Conservation (phyloP, 495 filamentous ascomycete species). For the Friedmanniomyces simplex region DNA sequence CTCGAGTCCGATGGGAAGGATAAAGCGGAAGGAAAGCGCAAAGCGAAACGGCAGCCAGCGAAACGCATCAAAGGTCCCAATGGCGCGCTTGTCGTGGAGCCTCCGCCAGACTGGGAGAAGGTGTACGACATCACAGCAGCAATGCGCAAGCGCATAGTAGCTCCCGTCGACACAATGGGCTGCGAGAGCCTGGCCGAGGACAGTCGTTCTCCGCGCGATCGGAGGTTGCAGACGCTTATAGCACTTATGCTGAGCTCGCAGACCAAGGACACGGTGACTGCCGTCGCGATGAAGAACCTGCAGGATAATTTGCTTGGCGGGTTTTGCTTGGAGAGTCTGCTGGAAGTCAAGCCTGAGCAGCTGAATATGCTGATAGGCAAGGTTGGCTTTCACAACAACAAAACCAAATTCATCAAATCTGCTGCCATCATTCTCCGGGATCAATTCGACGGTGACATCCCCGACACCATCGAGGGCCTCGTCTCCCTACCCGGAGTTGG, state of each 20-base stretch:
- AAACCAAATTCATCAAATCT: constrained; percentile 80
- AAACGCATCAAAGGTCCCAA: constrained; percentile 49
- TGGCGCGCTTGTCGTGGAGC: constrained; percentile 45
- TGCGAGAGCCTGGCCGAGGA: constrained; percentile 66
- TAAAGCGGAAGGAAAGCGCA: constrained; percentile 26
- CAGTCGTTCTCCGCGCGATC: constrained; percentile 45
- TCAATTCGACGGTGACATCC: constrained; percentile 65
- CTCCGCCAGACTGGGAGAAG: constrained; percentile 76
- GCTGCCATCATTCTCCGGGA: constrained; percentile 64
- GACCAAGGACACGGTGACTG: constrained; percentile 91
- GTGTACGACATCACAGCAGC: constrained; percentile 66
- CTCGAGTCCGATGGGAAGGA: constrained; percentile 6
- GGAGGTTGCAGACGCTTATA: constrained; percentile 82
- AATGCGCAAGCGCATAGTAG: constrained; percentile 66
- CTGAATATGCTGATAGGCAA: constrained; percentile 73
- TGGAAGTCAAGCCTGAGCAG: constrained; percentile 54
- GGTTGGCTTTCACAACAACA: constrained; percentile 94
- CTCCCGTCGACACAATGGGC: constrained; percentile 96
- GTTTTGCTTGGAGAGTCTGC: constrained; percentile 68
- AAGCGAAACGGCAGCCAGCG: constrained; percentile 50
- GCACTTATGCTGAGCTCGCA: constrained; percentile 94
- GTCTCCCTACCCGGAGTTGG: constrained; percentile 81
- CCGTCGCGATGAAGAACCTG: constrained; percentile 69
- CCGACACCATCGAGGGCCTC: constrained; percentile 65
- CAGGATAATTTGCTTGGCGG: constrained; percentile 60